These are phyloP conservation scores for Zymoseptoria crescenta DNA, from an alignment of 2,329 filamentous ascomycete species.

Conservation along the genomic window DNA sequence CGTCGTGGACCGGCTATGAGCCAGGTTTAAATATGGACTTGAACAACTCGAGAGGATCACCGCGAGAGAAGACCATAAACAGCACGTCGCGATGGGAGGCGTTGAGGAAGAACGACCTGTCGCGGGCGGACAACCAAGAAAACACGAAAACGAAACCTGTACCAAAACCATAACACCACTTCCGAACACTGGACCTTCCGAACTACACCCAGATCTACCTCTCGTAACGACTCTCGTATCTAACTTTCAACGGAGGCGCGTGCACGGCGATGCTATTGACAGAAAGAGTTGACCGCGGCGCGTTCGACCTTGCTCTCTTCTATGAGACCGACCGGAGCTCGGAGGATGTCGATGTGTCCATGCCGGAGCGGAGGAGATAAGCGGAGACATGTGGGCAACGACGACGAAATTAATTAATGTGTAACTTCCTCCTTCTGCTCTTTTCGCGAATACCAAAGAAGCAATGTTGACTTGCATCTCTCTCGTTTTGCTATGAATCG, in stretches of 20 bases:
- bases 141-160: not conserved
- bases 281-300: not conserved
- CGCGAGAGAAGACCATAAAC: not conserved
- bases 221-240: not conserved
- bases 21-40: conserved; percentile 41
- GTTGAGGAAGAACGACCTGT: not conserved
- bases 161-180: not conserved
- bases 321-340: not conserved
- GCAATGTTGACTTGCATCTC: not conserved
- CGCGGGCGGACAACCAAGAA: not conserved
- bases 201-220: not conserved
- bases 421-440: not conserved
- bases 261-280: not conserved
- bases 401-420: not conserved
- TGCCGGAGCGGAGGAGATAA: not conserved
- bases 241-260: not conserved
- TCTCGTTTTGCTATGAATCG: not conserved
- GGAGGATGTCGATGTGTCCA: not conserved
- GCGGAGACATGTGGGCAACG: not conserved
- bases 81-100: not conserved
- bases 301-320: not conserved
- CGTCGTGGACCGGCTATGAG: conserved; percentile 46
- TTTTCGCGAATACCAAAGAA: not conserved
- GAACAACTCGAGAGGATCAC: not conserved
- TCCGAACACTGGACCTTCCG: not conserved